Percentiles rank a stretch among this genome's conserved stretches.
Conservation (phyloP, 768 basidiomycete species). For the Phaffia tasmanica region DNA sequence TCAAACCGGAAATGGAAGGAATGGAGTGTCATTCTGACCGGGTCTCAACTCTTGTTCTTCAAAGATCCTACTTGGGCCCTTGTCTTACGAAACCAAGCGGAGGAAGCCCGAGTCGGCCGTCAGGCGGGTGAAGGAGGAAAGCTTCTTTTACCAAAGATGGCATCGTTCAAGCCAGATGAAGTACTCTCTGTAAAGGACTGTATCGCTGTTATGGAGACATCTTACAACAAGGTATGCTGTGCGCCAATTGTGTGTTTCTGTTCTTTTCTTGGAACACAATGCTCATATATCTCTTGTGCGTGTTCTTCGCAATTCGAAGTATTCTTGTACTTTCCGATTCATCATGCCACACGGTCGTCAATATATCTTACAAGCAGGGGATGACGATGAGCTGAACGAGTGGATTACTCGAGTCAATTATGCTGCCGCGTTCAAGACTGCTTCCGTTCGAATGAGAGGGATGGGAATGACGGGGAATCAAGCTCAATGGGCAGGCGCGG, state of each 20-base stretch:
- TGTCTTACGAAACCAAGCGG: conserved; percentile 27
- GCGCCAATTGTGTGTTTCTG: background rate
- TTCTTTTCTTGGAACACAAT: background rate
- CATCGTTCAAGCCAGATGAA: conserved; percentile 63
- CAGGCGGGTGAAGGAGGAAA: conserved; percentile 3
- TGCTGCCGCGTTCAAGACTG: conserved; percentile 78
- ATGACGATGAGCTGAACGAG: conserved; percentile 63
- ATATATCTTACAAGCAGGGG: conserved; percentile 61
- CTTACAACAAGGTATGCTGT: conserved; percentile 58
- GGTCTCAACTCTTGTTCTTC: conserved; percentile 83
- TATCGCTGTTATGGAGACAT: conserved; percentile 67
- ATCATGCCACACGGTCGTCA: conserved; percentile 66
- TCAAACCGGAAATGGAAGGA: conserved; percentile 74
- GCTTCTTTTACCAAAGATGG: conserved; percentile 35
- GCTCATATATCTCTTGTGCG: background rate
- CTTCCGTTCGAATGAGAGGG: conserved; percentile 68
- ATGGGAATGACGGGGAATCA: conserved; percentile 57
- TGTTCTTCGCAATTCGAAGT: conserved; percentile 38
- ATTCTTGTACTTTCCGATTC: conserved; percentile 64
- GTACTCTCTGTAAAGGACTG: conserved; percentile 63
- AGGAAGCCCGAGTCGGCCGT: conserved; percentile 8
- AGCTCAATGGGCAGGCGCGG: conserved; percentile 66
- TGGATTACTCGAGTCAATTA: conserved; percentile 94
- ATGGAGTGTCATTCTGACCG: conserved; percentile 74
- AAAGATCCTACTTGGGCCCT: conserved; percentile 24